These are phyloP conservation scores for Xylariaceae sp. DNA, from an alignment of 2,329 filamentous ascomycete species.

Conservation along the genomic window DNA sequence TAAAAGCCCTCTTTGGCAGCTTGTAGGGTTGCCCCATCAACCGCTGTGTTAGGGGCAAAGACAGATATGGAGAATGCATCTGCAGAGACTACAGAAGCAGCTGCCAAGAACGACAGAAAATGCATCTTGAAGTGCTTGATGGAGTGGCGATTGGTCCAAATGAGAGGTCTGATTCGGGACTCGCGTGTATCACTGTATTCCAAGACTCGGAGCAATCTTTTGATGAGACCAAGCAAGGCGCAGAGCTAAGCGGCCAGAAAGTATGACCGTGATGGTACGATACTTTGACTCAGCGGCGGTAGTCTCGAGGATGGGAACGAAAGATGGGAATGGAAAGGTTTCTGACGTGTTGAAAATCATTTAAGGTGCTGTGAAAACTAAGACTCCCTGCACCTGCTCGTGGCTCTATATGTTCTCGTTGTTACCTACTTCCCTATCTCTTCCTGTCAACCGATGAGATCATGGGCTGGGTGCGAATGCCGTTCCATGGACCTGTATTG, in stretches of 20 bases:
- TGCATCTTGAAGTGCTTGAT: neutral
- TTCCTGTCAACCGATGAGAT: neutral
- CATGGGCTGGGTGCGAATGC: too few relatives aligned
- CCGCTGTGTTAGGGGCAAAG: constrained; percentile 24
- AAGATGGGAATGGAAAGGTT: too few relatives aligned
- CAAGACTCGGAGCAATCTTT: too few relatives aligned
- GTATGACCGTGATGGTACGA: too few relatives aligned
- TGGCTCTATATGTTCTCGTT: neutral
- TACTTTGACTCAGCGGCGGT: too few relatives aligned
- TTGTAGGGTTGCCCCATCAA: constrained; percentile 25
- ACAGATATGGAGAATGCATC: constrained; percentile 27
- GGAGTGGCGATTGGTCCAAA: neutral
- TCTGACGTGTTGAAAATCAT: too few relatives aligned
- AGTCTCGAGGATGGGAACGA: too few relatives aligned
- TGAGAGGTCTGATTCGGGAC: neutral
- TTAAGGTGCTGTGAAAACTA: too few relatives aligned
- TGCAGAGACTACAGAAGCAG: constrained; percentile 21
- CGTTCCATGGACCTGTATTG: too few relatives aligned
- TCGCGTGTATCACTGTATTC: too few relatives aligned
- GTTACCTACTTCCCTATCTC: neutral
- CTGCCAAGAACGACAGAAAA: constrained; percentile 1
- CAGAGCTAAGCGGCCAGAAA: too few relatives aligned
- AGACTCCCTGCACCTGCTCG: neutral
- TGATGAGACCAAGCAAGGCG: too few relatives aligned
- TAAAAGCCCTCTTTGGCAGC: constrained; percentile 26